Evolutionary conservation across 1,139 yeast species (phyloP).

Genomic region (Geotrichum carabidarum): DNA sequence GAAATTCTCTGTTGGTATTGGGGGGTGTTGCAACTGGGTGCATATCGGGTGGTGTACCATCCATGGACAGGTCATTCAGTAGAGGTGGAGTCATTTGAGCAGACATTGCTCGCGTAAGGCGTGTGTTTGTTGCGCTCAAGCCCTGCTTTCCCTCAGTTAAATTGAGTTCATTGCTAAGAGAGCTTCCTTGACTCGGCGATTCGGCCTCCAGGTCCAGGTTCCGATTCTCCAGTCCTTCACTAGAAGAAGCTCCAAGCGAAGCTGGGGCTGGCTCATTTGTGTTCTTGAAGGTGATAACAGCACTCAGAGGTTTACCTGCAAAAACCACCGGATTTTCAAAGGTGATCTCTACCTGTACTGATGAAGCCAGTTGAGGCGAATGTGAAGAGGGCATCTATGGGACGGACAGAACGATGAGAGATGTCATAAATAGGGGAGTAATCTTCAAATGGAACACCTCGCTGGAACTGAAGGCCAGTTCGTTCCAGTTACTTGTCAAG

Average conservation of each 20-base stretch:
- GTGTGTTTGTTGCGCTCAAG: not conserved
- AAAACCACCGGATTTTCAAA: constrained; percentile 41
- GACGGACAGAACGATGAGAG: too few species aligned
- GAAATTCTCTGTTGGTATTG: not conserved
- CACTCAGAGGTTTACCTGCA: constrained; percentile 39
- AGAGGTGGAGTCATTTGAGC: constrained; percentile 10
- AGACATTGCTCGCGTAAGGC: constrained; percentile 15
- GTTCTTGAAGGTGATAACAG: constrained; percentile 35
- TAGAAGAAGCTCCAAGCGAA: constrained; percentile 2
- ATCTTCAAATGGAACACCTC: too few species aligned
- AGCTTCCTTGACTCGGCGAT: not conserved
- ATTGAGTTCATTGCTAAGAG: not conserved
- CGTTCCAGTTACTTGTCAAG: too few species aligned
- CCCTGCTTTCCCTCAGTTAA: not conserved
- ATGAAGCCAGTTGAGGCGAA: constrained; percentile 17
- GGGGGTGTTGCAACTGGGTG: not conserved
- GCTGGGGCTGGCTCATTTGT: constrained; percentile 15
- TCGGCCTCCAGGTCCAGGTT: constrained; percentile 4
- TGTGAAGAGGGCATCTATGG: constrained; percentile 6
- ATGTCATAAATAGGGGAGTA: too few species aligned
- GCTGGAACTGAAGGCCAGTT: too few species aligned
- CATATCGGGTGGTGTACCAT: not conserved
- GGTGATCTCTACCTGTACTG: constrained; percentile 38
- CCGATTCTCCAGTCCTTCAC: constrained; percentile 1
- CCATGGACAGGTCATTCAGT: not conserved